A percentile compares a stretch with the other conserved stretches of the same genome.
Evolutionary conservation across 2,329 filamentous ascomycete species (phyloP).

Genomic region (Pezicula carpinea): DNA sequence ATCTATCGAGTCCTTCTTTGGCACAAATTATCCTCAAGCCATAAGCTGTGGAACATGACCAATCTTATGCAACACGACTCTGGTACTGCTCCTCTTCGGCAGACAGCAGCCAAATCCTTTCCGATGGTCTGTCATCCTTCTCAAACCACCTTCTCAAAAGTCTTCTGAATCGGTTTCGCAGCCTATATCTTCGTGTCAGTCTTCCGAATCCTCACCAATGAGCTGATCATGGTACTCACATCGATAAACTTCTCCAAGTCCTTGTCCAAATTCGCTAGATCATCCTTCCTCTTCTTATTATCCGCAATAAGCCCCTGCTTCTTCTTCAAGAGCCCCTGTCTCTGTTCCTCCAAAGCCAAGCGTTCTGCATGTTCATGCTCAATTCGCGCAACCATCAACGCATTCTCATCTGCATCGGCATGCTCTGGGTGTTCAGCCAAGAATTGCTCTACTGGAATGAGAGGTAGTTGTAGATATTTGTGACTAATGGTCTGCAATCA

Average conservation of each 20-base stretch:
- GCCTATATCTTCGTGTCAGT: slow-evolving; percentile 45
- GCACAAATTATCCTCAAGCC: no score
- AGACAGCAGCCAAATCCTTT: not conserved
- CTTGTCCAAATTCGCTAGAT: slow-evolving; percentile 84
- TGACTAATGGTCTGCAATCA: slow-evolving; percentile 50
- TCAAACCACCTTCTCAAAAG: slow-evolving; percentile 67
- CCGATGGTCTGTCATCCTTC: not conserved
- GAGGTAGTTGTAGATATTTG: slow-evolving; percentile 78
- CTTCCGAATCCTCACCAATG: not conserved
- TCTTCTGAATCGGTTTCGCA: slow-evolving; percentile 81
- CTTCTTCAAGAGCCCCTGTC: slow-evolving; percentile 70
- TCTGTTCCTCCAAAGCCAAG: slow-evolving; percentile 77
- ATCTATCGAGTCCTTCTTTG: no score
- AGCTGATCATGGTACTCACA: slow-evolving; percentile 41
- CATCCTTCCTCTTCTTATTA: slow-evolving; percentile 91
- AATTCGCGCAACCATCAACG: slow-evolving; percentile 85
- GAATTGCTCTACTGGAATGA: slow-evolving; percentile 82
- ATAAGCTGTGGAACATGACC: no score
- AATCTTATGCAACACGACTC: not conserved
- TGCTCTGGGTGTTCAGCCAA: slow-evolving; percentile 72
- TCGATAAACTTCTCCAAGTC: slow-evolving; percentile 94
- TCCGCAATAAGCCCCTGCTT: slow-evolving; percentile 66
- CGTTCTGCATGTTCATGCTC: slow-evolving; percentile 84
- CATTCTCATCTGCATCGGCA: slow-evolving; percentile 66
- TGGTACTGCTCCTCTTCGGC: not conserved